Conservation (phyloP, 805 yeast genomes). For the Nakazawaea wickerhamii region DNA sequence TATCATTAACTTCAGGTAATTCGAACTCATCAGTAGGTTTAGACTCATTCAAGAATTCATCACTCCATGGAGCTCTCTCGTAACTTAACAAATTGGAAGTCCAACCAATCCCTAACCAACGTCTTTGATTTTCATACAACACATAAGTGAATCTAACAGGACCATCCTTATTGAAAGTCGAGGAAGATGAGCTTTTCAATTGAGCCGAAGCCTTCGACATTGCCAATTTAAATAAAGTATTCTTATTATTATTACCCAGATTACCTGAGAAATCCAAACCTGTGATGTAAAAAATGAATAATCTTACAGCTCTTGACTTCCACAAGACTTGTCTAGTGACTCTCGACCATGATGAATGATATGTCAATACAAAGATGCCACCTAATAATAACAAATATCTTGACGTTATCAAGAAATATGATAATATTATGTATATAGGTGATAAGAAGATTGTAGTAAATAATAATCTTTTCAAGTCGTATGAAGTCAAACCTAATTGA, state of each 20-base stretch:
- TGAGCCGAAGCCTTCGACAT: conserved; percentile 45
- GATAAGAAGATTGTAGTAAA: conserved; percentile 83
- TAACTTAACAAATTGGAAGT: conserved; percentile 85
- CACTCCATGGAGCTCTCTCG: conserved; percentile 97
- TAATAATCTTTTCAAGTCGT: conserved; percentile 73
- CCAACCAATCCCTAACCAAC: conserved; percentile 99
- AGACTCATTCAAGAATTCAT: conserved; percentile 85
- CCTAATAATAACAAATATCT: conserved; percentile 52
- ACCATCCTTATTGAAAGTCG: conserved; percentile 21
- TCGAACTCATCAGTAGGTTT: conserved; percentile 72
- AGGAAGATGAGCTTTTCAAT: conserved; percentile 20
- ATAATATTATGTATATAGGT: conserved; percentile 71
- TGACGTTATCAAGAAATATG: conserved; percentile 67
- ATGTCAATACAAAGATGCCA: conserved; percentile 64
- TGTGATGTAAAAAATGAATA: conserved; percentile 73
- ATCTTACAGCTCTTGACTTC: conserved; percentile 70
- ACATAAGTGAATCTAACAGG: conserved; percentile 86
- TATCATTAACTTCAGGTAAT: conserved; percentile 66
- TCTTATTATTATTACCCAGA: conserved; percentile 27
- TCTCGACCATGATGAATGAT: conserved; percentile 81
- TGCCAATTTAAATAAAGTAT: conserved; percentile 46
- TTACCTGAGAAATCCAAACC: conserved; percentile 72
- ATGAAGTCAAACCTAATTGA: conserved; percentile 61
- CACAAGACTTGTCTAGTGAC: conserved; percentile 81
- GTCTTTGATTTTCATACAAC: conserved; percentile 88